phyloP scores from a whole-genome alignment of 2,329 filamentous ascomycete species.

The Pleurostoma richardsiae region DNA sequence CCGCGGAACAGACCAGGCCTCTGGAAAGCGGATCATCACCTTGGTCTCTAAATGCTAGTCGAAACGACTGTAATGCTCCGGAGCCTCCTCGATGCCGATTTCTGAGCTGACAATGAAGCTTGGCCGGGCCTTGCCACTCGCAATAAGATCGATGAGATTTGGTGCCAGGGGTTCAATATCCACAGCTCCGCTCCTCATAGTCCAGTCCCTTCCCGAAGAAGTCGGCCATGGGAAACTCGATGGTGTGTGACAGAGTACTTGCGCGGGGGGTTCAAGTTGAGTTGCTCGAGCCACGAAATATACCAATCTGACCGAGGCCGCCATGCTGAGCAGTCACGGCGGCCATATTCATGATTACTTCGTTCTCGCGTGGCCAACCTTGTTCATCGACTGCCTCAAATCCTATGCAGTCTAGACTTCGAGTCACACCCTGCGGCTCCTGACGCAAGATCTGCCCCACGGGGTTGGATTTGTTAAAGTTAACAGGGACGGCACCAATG shows the following conservation, averaged over 20 bases:
- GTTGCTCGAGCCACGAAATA: neutral
- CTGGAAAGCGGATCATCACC: neutral
- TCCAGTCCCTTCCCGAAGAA: neutral
- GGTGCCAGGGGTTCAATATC: neutral
- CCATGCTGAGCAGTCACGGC: neutral
- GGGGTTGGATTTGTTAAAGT: neutral
- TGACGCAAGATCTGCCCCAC: neutral
- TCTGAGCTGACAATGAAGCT: neutral
- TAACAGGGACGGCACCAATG: neutral
- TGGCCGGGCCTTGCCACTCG: neutral
- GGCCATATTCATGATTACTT: neutral
- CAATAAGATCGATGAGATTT: neutral
- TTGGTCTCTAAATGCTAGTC: constrained; percentile 33
- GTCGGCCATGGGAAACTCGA: neutral
- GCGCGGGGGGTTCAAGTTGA: neutral
- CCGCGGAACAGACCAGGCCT: too few species aligned
- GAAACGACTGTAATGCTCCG: constrained; percentile 59
- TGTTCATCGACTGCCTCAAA: neutral
- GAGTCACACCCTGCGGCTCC: neutral
- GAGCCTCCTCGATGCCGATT: constrained; percentile 56
- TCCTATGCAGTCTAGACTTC: neutral
- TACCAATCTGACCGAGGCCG: neutral
- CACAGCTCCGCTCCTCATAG: neutral
- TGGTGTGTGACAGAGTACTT: neutral
- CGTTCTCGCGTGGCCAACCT: neutral